Conservation (phyloP, 176 grass and related monocot species). For the Chloris gayana region DNA sequence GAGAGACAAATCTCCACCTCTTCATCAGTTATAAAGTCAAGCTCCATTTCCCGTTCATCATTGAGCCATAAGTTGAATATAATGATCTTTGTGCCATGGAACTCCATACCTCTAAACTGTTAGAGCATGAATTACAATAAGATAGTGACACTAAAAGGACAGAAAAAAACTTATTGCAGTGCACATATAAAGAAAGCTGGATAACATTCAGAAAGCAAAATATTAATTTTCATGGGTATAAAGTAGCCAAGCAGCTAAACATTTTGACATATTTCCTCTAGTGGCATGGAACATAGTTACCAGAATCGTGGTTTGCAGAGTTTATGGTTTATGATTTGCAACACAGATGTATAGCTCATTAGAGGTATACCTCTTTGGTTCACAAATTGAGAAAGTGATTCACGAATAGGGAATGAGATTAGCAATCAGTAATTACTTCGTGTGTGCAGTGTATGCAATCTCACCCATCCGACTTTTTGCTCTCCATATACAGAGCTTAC, state of each 20-base stretch:
- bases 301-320: neutral
- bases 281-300: neutral
- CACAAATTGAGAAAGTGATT: neutral
- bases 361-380: neutral
- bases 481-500: too few species aligned
- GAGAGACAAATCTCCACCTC: slow-evolving; percentile 34
- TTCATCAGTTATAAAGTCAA: slow-evolving; percentile 45
- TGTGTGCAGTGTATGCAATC: neutral
- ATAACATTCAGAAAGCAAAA: neutral
- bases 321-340: neutral
- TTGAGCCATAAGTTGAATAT: slow-evolving; percentile 56
- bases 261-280: neutral
- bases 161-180: neutral
- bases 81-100: slow-evolving; percentile 48
- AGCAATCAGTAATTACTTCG: too few species aligned
- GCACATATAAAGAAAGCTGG: neutral
- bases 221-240: neutral
- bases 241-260: neutral
- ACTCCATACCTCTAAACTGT: slow-evolving; percentile 46
- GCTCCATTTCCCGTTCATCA: slow-evolving; percentile 48
- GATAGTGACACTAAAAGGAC: slow-evolving; percentile 18
- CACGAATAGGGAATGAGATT: neutral
- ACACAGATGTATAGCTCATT: neutral
- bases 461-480: neutral
- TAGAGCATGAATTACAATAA: slow-evolving; percentile 8